Base-by-base conservation (phyloP, 2,329 filamentous ascomycete species). In the Colletotrichum lentis region DNA sequence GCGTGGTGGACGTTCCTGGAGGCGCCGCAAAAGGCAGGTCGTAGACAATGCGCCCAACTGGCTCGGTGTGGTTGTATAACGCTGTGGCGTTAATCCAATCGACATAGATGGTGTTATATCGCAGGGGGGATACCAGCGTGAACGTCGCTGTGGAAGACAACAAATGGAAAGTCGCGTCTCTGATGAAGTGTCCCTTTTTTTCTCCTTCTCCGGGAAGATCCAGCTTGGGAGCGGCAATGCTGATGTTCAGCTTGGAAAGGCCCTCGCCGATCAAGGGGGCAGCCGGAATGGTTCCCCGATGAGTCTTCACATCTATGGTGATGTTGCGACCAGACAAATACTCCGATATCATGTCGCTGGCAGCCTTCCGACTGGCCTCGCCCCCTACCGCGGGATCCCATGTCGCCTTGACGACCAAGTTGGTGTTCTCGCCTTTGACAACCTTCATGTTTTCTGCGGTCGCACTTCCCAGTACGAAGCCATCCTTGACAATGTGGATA, bases 321-420 rank as follows among this genome's bases (percentile, higher is more conserved):
- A 92, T 94, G 79, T 98, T 97, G 76, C 86, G 90, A 10, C 94
- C 94, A 3, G 94, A 98, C 12, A 97, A 82, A 74, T 96, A 98
- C 73, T 92, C 88, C 2, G 93, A 97, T 11, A 98, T 79, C 22
- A 97, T 81, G 54, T 94, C 86, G 61, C 88, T 85, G 2, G 92
- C 94, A 69, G 90, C 84, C 35, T 82, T 77, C 50, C 83, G 83
- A 2, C 88, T 91, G 61, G 83, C 76, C n/a, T 83, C 73, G 11
- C 92, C 93, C 44, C 89, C 87, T 67, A 86, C 84, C 3, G 82
- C 78, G 0, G 94, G 94, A 71, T 92, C 87, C 93, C 94, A 98
- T 0, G 86, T 83, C 0, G 90, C 91, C 27, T 85, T 85, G 18
- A 96, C 86, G 2, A 85, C 73, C 3, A 96, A 76, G 71, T 91